phyloP scores from a whole-genome alignment of 257 asterid species.

The Leonotis leonurus region DNA sequence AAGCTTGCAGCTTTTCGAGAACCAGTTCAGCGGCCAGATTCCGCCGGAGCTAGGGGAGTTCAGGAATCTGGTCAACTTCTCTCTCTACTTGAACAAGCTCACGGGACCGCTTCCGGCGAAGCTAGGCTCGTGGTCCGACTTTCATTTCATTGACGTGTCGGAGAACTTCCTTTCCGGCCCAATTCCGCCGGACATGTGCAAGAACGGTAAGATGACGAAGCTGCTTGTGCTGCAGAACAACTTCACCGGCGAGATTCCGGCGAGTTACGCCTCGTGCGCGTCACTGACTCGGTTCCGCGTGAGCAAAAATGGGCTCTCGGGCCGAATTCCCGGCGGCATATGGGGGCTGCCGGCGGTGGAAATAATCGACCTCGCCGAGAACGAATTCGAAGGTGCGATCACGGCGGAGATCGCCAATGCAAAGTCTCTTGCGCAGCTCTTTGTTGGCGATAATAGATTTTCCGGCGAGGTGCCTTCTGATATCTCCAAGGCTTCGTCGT shows the following conservation, averaged over 20 bases:
- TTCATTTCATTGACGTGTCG: constrained; percentile 61
- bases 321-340: constrained; percentile 60
- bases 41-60: constrained; percentile 78
- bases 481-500: constrained; percentile 35
- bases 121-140: constrained; percentile 70
- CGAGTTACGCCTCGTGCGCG: constrained; percentile 45
- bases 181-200: constrained; percentile 94
- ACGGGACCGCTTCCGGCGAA: constrained; percentile 56
- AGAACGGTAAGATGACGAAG: constrained; percentile 46
- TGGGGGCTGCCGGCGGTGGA: constrained; percentile 62
- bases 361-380: constrained; percentile 46
- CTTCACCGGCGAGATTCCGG: constrained; percentile 74
- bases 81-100: constrained; percentile 56
- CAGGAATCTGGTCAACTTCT: constrained; percentile 46
- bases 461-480: constrained; percentile 58
- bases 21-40: constrained; percentile 57
- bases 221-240: constrained; percentile 56
- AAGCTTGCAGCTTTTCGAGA: constrained; percentile 59
- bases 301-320: constrained; percentile 53
- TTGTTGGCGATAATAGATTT: constrained; percentile 40
- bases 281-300: constrained; percentile 57
- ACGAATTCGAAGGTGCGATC: constrained; percentile 53
- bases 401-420: constrained; percentile 57
- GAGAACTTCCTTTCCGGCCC: constrained; percentile 61
- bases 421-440: constrained; percentile 37